Conservation (phyloP, 805 yeast species). For the Ogataea dorogensis region DNA sequence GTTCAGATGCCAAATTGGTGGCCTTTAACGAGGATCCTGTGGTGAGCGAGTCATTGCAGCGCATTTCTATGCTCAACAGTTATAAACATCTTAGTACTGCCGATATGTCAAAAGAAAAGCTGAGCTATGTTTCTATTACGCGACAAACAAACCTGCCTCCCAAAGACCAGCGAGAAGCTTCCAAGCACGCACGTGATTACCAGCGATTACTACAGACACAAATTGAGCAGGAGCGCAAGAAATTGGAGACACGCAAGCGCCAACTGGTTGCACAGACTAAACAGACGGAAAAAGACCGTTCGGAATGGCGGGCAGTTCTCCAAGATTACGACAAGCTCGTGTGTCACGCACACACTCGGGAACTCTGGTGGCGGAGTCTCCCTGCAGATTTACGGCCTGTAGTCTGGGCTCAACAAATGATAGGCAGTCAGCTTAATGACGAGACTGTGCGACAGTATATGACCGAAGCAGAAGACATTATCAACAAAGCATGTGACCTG, state of each 20-base stretch:
- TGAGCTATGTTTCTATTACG: constrained; percentile 43
- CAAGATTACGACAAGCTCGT: constrained; percentile 37
- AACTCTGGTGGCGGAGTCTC: constrained; percentile 61
- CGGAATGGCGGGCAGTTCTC: constrained; percentile 43
- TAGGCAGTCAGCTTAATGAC: constrained; percentile 29
- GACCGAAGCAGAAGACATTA: constrained; percentile 19
- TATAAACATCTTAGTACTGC: constrained; percentile 13
- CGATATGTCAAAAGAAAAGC: constrained; percentile 14
- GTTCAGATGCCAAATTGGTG: constrained; percentile 37
- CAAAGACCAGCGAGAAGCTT: constrained; percentile 50
- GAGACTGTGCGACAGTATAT: constrained; percentile 17
- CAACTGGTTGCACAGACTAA: constrained; percentile 34
- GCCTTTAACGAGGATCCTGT: constrained; percentile 33
- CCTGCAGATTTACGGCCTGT: constrained; percentile 42
- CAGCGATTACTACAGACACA: constrained; percentile 44
- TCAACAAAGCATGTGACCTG: constrained; percentile 32
- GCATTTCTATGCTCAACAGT: constrained; percentile 32
- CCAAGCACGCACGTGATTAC: constrained; percentile 54
- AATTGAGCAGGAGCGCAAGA: constrained; percentile 37
- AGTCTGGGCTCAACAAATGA: constrained; percentile 52
- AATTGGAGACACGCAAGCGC: constrained; percentile 32
- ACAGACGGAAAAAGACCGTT: constrained; percentile 38
- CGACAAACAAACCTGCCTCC: constrained; percentile 70
- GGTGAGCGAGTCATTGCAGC: constrained; percentile 38
- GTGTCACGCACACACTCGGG: constrained; percentile 42